Evolutionary conservation across 1,284 basidiomycete species (phyloP), one percentile per base, ranked within the genome.

Genomic region (Meripilus lineatus): DNA sequence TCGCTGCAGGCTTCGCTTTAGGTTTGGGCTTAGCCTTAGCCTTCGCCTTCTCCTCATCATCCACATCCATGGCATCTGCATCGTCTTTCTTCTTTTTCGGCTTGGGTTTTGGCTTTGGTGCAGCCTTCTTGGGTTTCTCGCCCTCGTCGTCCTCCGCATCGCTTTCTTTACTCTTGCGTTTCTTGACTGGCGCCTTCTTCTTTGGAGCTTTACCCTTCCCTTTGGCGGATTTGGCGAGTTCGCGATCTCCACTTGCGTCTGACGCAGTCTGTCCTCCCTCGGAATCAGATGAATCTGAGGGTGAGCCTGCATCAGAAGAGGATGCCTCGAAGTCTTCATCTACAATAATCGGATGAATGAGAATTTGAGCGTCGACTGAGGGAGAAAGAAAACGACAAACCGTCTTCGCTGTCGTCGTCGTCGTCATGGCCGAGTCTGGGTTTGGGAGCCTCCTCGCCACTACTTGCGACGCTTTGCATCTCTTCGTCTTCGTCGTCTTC

Each of bases 241-340:
- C 80, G 39, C 74, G 74, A 57, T 88, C 79, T 36, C 84, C 81
- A 47, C 83, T 84, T 36, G 84, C 79, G 59, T 92, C 90, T 2
- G 89, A 90, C 28, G 88, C 87, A 36, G 88, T 90, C 37, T 79
- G 69, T 8, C 79, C 88, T n/a, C 78, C 87, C 8, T 77, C 86
- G 4, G 73, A 71, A 24, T 82, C 81, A 47, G 88, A 89, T 32
- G 72, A 78, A 22, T 83, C 85, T 23, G 79, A 83, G 0, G 90
- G 90, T 3, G 90, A 94, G 18, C 93, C 92, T 42, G 72, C 75
- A 58, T 95, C 93, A 0, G 87, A 89, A 0, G 74, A 84, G 20
- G 85, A 88, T 3, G 84, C 92, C 52, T 84, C 66, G 75, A 98
- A 98, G 68, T 96, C 93, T 61, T 93, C 94, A 58, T 87, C 85